phyloP scores from a whole-genome alignment of 2,329 filamentous ascomycete species.

The Xylaria multiplex region DNA sequence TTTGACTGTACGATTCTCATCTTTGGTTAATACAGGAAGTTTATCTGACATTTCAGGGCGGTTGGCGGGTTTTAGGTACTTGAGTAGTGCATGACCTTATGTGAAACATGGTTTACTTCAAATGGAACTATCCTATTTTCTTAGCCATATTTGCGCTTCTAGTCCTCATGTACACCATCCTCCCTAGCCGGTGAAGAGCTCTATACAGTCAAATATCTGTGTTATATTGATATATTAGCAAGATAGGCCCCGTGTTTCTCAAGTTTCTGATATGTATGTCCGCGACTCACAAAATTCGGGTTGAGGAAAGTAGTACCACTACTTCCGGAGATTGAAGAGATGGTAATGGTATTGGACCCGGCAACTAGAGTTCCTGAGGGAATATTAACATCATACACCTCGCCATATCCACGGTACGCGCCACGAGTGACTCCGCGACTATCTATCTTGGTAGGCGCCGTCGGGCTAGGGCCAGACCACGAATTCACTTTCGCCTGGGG shows the following conservation, averaged over 20 bases:
- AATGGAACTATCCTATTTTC: background rate
- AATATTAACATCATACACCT: conserved; percentile 71
- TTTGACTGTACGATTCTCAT: background rate
- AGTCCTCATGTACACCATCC: background rate
- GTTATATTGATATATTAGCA: conserved; percentile 1
- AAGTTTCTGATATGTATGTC: background rate
- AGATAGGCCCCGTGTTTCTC: conserved; percentile 8
- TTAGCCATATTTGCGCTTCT: background rate
- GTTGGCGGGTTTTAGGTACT: background rate
- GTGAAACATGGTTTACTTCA: background rate
- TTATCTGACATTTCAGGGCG: background rate
- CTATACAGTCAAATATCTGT: conserved; percentile 50
- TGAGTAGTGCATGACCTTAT: background rate
- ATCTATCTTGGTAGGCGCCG: conserved; percentile 70
- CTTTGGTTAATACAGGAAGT: background rate
- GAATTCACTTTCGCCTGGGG: conserved; percentile 67
- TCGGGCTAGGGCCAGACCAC: conserved; percentile 59
- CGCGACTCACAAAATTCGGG: conserved; percentile 62
- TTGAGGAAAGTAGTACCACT: conserved; percentile 64
- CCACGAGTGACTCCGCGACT: conserved; percentile 73
- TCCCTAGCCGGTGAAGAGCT: conserved; percentile 45
- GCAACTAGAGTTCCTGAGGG: conserved; percentile 66
- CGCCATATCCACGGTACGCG: conserved; percentile 70
- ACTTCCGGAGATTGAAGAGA: conserved; percentile 68
- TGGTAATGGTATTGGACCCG: conserved; percentile 72